Percentiles rank a stretch among this genome's conserved stretches.
phyloP scores from a whole-genome alignment of 129 eudicot species.

The Pseudognaphalium luteoalbum region DNA sequence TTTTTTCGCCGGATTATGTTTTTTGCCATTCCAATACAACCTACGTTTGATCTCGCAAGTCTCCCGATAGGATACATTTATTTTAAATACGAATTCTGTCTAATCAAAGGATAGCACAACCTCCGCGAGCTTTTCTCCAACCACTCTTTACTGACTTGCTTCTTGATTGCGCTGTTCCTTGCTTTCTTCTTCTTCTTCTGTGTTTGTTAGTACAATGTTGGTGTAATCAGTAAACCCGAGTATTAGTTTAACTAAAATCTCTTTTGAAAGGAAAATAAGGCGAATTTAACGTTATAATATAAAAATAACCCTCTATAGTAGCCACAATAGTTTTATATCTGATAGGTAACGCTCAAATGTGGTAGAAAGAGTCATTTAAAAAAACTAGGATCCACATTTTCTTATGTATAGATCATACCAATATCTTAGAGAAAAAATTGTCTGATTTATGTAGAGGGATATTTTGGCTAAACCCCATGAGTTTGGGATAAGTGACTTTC shows the following conservation, averaged over 20 bases:
- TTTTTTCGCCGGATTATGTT: background rate
- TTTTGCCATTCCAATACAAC: background rate
- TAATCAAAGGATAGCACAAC: conserved; percentile 14
- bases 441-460: too few species aligned
- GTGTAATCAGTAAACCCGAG: background rate
- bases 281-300: too few species aligned
- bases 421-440: too few species aligned
- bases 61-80: background rate
- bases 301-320: too few species aligned
- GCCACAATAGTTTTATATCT: background rate
- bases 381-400: too few species aligned
- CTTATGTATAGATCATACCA: too few species aligned
- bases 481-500: too few species aligned
- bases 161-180: conserved; percentile 27
- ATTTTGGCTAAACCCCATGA: too few species aligned
- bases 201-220: background rate
- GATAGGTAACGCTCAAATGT: too few species aligned
- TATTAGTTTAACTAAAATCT: background rate
- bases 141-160: conserved; percentile 19
- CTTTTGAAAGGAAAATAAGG: background rate
- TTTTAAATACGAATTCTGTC: background rate
- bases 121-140: conserved; percentile 27
- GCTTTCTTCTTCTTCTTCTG: conserved; percentile 29
- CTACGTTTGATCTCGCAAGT: background rate
- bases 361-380: too few species aligned